Evolutionary conservation across 768 basidiomycete genomes (phyloP).

Genomic region (Hygrocybe punicea): DNA sequence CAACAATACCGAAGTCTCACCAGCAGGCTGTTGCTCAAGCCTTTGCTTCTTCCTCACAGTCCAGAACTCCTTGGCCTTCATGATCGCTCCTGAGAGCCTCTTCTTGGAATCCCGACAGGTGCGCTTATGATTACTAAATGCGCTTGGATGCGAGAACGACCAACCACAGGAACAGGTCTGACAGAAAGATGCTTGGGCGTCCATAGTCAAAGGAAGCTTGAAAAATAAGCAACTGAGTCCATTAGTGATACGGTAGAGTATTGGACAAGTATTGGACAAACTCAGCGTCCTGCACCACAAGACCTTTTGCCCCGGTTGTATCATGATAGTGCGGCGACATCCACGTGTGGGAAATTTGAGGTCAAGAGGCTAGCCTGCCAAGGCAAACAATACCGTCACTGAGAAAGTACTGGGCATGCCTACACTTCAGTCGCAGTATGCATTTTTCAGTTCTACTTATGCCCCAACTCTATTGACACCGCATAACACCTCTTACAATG

Average conservation of each 20-base stretch:
- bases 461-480: neutral
- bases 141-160: neutral
- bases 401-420: neutral
- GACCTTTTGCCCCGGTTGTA: too few relatives aligned
- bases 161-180: neutral
- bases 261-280: neutral
- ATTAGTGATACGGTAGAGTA: neutral
- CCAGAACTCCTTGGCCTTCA: neutral
- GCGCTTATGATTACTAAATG: slow-evolving; percentile 1
- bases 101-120: slow-evolving; percentile 2
- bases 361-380: neutral
- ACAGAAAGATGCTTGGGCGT: neutral
- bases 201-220: neutral
- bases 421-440: neutral
- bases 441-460: neutral
- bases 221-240: neutral
- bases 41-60: neutral
- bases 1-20: neutral
- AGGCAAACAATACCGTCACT: neutral
- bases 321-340: neutral
- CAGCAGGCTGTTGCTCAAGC: neutral
- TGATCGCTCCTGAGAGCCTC: neutral
- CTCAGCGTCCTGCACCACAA: too few relatives aligned
- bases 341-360: neutral
- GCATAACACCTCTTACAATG: slow-evolving; percentile 2